phyloP scores from a whole-genome alignment of 306 rosid species.

The Datisca glomerata region DNA sequence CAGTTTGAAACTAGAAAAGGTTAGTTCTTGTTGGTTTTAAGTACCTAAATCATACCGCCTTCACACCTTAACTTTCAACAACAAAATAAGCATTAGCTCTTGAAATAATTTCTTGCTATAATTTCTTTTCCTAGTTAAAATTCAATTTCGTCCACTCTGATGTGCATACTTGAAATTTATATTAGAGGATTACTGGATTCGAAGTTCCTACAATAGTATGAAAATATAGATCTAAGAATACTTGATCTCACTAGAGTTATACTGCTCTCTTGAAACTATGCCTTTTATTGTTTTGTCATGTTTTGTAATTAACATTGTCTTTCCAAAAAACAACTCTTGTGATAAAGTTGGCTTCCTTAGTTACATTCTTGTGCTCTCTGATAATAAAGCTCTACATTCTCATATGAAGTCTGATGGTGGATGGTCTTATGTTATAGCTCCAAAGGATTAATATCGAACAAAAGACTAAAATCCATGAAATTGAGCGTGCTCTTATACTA shows the following conservation, averaged over 20 bases:
- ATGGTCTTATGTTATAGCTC: too few relatives aligned
- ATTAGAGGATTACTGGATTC: too few relatives aligned
- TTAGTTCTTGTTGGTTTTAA: conserved; percentile 25
- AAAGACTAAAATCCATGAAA: conserved; percentile 40
- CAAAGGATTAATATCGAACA: conserved; percentile 61
- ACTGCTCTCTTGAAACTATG: background rate
- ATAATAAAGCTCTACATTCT: conserved; percentile 6
- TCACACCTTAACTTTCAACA: too few relatives aligned
- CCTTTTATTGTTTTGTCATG: background rate
- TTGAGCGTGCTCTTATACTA: conserved; percentile 76
- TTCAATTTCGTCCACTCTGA: background rate
- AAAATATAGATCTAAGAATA: too few relatives aligned
- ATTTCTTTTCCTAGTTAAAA: background rate
- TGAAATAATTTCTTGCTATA: background rate
- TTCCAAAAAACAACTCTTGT: background rate
- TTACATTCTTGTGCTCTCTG: background rate
- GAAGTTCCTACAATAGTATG: too few relatives aligned
- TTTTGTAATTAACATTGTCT: background rate
- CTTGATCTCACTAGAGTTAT: background rate
- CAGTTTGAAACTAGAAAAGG: conserved; percentile 47
- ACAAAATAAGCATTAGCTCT: too few relatives aligned
- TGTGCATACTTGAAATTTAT: too few relatives aligned
- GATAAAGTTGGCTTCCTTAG: background rate
- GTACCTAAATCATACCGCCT: too few relatives aligned
- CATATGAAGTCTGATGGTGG: too few relatives aligned